phyloP scores from a whole-genome alignment of 495 filamentous ascomycete species.

The Margaritispora aquatica region DNA sequence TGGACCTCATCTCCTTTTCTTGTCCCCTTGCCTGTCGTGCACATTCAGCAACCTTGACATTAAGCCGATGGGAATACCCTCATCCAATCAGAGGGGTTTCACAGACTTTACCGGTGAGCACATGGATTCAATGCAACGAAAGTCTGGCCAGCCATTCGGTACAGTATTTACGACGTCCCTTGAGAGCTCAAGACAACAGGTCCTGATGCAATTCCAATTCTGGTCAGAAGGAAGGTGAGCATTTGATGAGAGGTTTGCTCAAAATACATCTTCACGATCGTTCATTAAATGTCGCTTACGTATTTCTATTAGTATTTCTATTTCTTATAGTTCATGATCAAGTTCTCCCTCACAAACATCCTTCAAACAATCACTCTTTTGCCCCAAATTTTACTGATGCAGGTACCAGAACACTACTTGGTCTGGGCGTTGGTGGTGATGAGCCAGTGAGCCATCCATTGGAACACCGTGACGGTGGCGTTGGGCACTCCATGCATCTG shows the following conservation, averaged over 20 bases:
- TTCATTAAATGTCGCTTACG: too few relatives aligned
- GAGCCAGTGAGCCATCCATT: not conserved
- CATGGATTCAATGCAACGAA: too few relatives aligned
- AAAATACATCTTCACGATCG: too few relatives aligned
- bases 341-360: too few relatives aligned
- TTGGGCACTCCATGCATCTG: not conserved
- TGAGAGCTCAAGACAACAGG: not conserved
- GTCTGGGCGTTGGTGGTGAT: not conserved
- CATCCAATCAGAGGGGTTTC: not conserved
- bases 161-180: too few relatives aligned
- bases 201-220: not conserved
- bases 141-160: not conserved
- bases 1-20: not conserved
- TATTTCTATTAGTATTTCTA: too few relatives aligned
- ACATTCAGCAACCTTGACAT: not conserved
- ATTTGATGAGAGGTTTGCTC: not conserved
- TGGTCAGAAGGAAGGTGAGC: not conserved
- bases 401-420: not conserved
- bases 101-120: not conserved
- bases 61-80: not conserved
- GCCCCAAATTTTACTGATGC: not conserved
- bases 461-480: not conserved
- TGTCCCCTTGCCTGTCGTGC: not conserved
- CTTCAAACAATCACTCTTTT: not conserved
- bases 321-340: too few relatives aligned